These are phyloP conservation scores for Aphanocladium album DNA, from an alignment of 2,329 filamentous ascomycete genomes.

Conservation along the genomic window DNA sequence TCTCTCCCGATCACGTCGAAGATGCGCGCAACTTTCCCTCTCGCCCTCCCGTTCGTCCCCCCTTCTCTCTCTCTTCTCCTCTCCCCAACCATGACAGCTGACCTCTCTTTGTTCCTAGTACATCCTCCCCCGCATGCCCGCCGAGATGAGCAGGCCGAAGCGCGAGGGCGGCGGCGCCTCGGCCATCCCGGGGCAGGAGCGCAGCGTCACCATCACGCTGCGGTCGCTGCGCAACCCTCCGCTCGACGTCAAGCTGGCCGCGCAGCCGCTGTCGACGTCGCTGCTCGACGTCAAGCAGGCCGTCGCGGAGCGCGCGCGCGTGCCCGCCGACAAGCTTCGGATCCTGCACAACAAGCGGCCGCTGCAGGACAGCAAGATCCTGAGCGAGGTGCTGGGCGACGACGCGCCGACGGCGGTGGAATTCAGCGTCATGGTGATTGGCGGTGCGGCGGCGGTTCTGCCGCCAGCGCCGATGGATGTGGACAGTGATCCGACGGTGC, in stretches of 20 bases:
- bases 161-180: constrained; percentile 40
- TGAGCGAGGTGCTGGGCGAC: constrained; percentile 65
- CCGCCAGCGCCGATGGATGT: constrained; percentile 34
- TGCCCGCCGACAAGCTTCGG: constrained; percentile 75
- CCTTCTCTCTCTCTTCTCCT: not conserved
- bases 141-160: constrained; percentile 44
- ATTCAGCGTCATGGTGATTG: constrained; percentile 84
- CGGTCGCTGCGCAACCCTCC: constrained; percentile 74
- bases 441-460: constrained; percentile 51
- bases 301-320: constrained; percentile 58
- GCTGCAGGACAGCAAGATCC: constrained; percentile 67
- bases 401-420: constrained; percentile 51
- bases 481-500: constrained; percentile 16
- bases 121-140: constrained; percentile 65
- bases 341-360: constrained; percentile 86
- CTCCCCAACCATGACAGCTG: not conserved
- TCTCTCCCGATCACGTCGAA: constrained; percentile 86
- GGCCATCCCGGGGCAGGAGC: constrained; percentile 49
- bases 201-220: constrained; percentile 54
- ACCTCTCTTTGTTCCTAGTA: constrained; percentile 43
- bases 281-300: constrained; percentile 72
- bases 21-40: constrained; percentile 74
- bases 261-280: constrained; percentile 62
- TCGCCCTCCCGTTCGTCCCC: constrained; percentile 60
- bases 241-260: constrained; percentile 61